These are phyloP conservation scores for Kwoniella bestiolae DNA, from an alignment of 768 basidiomycete species.

Conservation along the genomic window DNA sequence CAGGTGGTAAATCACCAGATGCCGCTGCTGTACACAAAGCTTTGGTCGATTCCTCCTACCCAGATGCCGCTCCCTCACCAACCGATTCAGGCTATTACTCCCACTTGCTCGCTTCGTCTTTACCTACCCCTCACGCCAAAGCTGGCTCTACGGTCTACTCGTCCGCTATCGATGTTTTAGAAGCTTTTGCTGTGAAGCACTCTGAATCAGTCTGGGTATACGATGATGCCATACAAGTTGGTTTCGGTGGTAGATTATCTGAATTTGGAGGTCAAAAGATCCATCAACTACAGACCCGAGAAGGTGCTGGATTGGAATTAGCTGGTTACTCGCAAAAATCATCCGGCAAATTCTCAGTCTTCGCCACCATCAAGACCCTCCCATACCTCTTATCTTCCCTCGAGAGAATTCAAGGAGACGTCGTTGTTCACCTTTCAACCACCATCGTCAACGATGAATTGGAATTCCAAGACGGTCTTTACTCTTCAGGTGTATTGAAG, in stretches of 20 bases:
- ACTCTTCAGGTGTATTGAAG: constrained; percentile 39
- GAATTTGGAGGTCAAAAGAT: constrained; percentile 24
- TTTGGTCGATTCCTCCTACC: constrained; percentile 35
- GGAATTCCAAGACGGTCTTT: constrained; percentile 74
- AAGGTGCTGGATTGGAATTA: constrained; percentile 49
- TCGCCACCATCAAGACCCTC: constrained; percentile 80
- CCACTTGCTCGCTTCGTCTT: constrained; percentile 36
- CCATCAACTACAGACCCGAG: constrained; percentile 41
- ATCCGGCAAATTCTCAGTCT: constrained; percentile 54
- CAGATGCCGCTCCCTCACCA: constrained; percentile 14
- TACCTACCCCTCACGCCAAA: constrained; percentile 35
- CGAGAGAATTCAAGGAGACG: constrained; percentile 68
- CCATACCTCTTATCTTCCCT: constrained; percentile 81
- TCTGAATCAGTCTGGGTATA: constrained; percentile 50
- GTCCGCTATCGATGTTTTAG: constrained; percentile 47
- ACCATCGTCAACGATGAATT: constrained; percentile 69
- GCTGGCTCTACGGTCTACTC: constrained; percentile 44
- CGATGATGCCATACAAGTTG: constrained; percentile 52
- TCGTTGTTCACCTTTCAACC: constrained; percentile 82
- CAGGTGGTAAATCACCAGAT: constrained; percentile 30
- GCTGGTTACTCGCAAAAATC: constrained; percentile 65
- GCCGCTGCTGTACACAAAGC: constrained; percentile 15
- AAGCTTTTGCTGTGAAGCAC: constrained; percentile 46
- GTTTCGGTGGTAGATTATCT: constrained; percentile 43
- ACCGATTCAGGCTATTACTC: constrained; percentile 41